Percentiles rank a stretch among this genome's conserved stretches.
These are phyloP conservation scores for Saturnispora silvae DNA, from an alignment of 805 yeast species.

Conservation along the genomic window DNA sequence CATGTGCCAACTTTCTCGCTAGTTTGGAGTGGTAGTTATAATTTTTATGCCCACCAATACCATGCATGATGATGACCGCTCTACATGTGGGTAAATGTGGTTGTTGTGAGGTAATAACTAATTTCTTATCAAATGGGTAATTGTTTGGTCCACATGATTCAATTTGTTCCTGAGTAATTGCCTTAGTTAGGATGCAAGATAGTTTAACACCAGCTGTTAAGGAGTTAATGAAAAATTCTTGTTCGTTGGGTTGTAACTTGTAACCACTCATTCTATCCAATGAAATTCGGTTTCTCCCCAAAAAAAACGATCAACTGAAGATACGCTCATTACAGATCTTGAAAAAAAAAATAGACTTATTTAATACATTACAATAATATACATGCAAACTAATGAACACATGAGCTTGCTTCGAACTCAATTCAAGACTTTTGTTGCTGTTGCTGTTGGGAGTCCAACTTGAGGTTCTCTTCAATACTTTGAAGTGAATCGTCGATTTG, in stretches of 20 bases:
- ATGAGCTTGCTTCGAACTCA: too few relatives aligned
- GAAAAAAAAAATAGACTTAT: too few relatives aligned
- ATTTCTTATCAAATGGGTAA: conserved; percentile 4
- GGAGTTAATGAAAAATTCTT: conserved; percentile 11
- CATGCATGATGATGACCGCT: conserved; percentile 60
- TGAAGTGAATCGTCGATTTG: conserved; percentile 61
- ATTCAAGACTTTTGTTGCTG: too few relatives aligned
- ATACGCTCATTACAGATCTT: too few relatives aligned
- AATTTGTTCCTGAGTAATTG: conserved; percentile 13
- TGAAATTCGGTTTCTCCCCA: too few relatives aligned
- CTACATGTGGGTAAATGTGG: conserved; percentile 15
- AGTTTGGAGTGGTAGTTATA: conserved; percentile 60
- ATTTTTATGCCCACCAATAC: conserved; percentile 76
- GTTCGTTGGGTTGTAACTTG: conserved; percentile 12
- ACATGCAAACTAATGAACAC: background rate
- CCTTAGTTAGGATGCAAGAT: conserved; percentile 16
- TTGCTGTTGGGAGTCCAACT: conserved; percentile 3
- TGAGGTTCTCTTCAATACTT: conserved; percentile 34
- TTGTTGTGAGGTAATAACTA: background rate
- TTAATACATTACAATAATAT: background rate
- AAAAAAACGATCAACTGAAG: too few relatives aligned
- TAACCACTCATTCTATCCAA: conserved; percentile 4
- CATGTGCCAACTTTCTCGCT: conserved; percentile 48
- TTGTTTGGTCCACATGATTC: background rate
- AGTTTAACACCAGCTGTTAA: conserved; percentile 4